Evolutionary conservation across 768 basidiomycete genomes (phyloP), one percentile per base, ranked within the genome.

Genomic region (Suillus occidentalis): DNA sequence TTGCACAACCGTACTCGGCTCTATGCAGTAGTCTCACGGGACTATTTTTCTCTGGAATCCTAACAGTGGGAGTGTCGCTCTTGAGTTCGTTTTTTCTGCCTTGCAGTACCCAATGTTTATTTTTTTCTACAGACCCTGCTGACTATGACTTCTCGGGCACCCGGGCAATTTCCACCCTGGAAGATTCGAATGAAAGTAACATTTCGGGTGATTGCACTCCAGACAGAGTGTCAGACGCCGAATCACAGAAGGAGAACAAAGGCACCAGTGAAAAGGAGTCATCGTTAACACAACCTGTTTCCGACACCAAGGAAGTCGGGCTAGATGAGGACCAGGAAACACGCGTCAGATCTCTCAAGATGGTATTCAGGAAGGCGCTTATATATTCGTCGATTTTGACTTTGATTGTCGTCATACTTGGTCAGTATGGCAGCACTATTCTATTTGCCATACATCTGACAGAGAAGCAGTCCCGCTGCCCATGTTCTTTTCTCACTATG

Each of bases 71-170:
- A 0, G 71, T 80, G 28, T 81, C 78, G 10, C 60, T 81, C 42
- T 71, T 76, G 65, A 73, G 79, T 80, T 70, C 36, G 16, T 57
- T 14, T 60, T 47, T 16, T 4, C 5, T 56, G 8, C 10, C 6
- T 56, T 8, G 14, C 22, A 52, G 4, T 2, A n/a, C 6, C 5
- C 50, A 42, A 60, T 61, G 36, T 39, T 70, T 64, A 65, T 62
- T 45, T 10, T 14, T 34, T 22, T 61, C 25, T 42, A 47, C 52
- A 74, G 78, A 61, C n/a, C 79, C 79, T 3, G 79, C 72, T 12
- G 66, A 78, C 66, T 80, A 80, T 60, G 77, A 79, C 62, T 80
- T 81, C 71, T 66, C 73, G 36, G 77, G 67, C 20, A 81, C 80
- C 7, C 66, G 77, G 12, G 69, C 70, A 14, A 81, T 80, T 56